phyloP scores from a whole-genome alignment of 345 rosid genomes.

The Hibiscus tridactylites region DNA sequence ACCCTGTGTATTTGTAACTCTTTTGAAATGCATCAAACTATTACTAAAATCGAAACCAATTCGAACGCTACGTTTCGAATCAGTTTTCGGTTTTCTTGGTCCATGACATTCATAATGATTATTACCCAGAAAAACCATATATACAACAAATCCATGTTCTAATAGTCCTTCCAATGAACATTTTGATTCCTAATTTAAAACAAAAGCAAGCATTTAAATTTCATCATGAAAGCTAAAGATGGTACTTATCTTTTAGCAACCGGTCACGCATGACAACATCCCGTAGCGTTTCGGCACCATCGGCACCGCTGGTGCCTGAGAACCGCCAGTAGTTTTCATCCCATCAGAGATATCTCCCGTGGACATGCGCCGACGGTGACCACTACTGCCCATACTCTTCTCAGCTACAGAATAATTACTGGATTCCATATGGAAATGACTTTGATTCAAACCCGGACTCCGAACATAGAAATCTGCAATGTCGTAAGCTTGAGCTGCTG shows the following conservation, averaged over 20 bases:
- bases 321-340: not conserved
- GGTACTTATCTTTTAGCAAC: not conserved
- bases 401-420: not conserved
- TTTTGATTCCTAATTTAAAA: not conserved
- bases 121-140: not conserved
- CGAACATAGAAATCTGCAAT: constrained; percentile 18
- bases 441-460: not conserved
- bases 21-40: not conserved
- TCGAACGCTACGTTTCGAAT: too few relatives aligned
- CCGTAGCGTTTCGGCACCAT: constrained; percentile 34
- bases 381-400: not conserved
- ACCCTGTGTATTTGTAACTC: not conserved
- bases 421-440: not conserved
- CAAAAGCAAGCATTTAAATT: not conserved
- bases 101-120: not conserved
- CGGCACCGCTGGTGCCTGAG: constrained; percentile 11
- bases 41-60: too few relatives aligned
- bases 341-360: constrained; percentile 31
- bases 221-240: not conserved
- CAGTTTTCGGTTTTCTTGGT: too few relatives aligned
- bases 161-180: not conserved
- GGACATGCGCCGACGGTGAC: constrained; percentile 41
- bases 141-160: not conserved
- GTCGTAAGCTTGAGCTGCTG: constrained; percentile 31
- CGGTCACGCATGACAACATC: constrained; percentile 40